Percentiles rank a stretch among this genome's conserved stretches.
Evolutionary conservation across 805 yeast species (phyloP).

Genomic region (Candida germanica): DNA sequence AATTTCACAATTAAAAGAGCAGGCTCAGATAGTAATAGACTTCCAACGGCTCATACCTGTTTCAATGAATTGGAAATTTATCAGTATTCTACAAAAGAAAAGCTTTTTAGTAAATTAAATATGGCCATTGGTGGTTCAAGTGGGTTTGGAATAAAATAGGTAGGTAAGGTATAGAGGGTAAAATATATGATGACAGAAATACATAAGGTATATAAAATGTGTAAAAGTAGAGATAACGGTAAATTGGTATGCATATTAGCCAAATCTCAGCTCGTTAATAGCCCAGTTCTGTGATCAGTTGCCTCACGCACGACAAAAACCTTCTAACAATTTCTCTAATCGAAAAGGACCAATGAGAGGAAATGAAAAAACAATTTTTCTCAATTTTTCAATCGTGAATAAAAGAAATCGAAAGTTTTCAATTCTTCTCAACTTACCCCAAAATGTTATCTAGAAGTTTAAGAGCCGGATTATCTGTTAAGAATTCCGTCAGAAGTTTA

Average conservation of each 20-base stretch:
- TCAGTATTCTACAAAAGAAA: slow-evolving; percentile 56
- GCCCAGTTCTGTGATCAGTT: no score
- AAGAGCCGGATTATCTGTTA: slow-evolving; percentile 10
- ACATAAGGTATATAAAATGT: no score
- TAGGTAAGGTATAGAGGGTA: neutral
- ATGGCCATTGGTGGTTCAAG: slow-evolving; percentile 74
- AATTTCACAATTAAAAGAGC: slow-evolving; percentile 52
- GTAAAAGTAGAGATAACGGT: no score
- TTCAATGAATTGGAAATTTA: slow-evolving; percentile 84
- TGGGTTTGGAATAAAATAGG: slow-evolving; percentile 76
- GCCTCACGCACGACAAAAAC: neutral
- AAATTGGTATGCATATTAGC: no score
- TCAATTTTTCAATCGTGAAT: slow-evolving; percentile 7
- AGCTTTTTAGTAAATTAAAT: slow-evolving; percentile 54
- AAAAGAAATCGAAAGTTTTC: slow-evolving; percentile 9
- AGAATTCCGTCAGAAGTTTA: slow-evolving; percentile 42
- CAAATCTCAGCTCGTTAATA: no score
- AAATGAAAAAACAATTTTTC: slow-evolving; percentile 12
- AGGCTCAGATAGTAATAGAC: slow-evolving; percentile 45
- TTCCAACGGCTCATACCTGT: slow-evolving; percentile 92
- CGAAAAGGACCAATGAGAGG: slow-evolving; percentile 14
- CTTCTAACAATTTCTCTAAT: neutral
- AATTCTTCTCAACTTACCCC: neutral
- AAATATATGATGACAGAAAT: no score
- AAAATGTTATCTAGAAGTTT: slow-evolving; percentile 11